phyloP scores from a whole-genome alignment of 257 asterid species.

The Parsonsia alboflavescens region DNA sequence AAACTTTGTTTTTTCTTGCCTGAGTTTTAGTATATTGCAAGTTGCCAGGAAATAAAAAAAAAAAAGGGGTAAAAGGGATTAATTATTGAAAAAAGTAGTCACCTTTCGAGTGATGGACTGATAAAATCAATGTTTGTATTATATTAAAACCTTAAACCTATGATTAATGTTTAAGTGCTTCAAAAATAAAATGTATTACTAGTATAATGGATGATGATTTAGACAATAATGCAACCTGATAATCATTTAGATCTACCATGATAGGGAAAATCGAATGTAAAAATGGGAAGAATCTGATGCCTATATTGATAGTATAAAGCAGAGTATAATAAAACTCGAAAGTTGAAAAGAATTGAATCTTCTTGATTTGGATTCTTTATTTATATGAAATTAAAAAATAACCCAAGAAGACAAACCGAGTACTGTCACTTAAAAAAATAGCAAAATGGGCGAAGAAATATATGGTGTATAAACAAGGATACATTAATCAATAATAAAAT shows the following conservation, averaged over 20 bases:
- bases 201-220: constrained; percentile 14
- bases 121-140: too few relatives aligned
- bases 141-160: constrained; percentile 25
- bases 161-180: constrained; percentile 14
- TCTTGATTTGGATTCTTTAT: neutral
- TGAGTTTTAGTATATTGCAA: constrained; percentile 14
- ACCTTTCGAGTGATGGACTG: constrained; percentile 21
- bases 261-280: too few relatives aligned
- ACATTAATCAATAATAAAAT: neutral
- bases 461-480: neutral
- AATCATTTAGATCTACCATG: too few relatives aligned
- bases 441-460: too few relatives aligned
- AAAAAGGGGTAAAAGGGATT: constrained; percentile 9
- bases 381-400: too few relatives aligned
- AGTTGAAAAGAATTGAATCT: too few relatives aligned
- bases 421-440: too few relatives aligned
- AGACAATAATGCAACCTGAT: neutral
- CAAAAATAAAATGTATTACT: neutral
- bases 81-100: constrained; percentile 18
- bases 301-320: too few relatives aligned
- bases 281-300: too few relatives aligned
- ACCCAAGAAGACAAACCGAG: too few relatives aligned
- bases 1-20: neutral
- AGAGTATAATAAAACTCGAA: too few relatives aligned
- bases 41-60: constrained; percentile 22